Evolutionary conservation across 2,329 filamentous ascomycete species (phyloP), one percentile per base, ranked within the genome.

Genomic region (Capronia americana): DNA sequence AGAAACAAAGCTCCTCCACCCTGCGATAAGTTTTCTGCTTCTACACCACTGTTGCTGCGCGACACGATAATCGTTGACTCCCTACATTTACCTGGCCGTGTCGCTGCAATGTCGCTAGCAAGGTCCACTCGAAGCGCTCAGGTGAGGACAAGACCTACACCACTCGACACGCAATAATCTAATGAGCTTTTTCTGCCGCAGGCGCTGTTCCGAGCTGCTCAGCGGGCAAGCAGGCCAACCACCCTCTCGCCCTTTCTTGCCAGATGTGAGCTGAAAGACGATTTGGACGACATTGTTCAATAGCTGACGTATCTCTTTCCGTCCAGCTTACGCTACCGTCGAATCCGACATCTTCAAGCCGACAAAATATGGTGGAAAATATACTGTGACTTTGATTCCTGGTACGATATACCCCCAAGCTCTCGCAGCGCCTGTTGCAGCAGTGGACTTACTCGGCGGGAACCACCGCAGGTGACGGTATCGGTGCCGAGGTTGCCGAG

Each of bases 321-420:
- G 26, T 51, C 12, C 48, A 73, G 70, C 71, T 23, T 73, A 73
- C 65, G 92, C 92, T 75, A 96, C 92, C 71, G 85, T 97, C 75
- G 88, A 93, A 82, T 91, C 91, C 79, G 95, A 98, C 82, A 94
- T 98, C 83, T 97, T 98, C 88, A 97, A 97, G 88, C 93, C 93
- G 75, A 93, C 94, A 84, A 95, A 98, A 87, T 98, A 93, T 81
- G 95, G 95, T 80, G 92, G 94, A 84, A 99, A 98, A 86, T 99
- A 98, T 87, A 99, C 95, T 44, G 94, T 97, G 75, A 97, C 94
- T 72, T 87, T 99, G 77, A 98, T 99, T 80, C 95, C 95, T 81
- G 95, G 94, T 88, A 85, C 74, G 80, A 74, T 73, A 71, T 72
- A 69, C 69, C 48, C 57, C 51, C 28, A 28, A 32, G 44, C 57